Percentiles rank a stretch among this genome's conserved stretches.
These are phyloP conservation scores for Tetrapyrgos nigripes DNA, from an alignment of 1,284 basidiomycete species.

Conservation along the genomic window DNA sequence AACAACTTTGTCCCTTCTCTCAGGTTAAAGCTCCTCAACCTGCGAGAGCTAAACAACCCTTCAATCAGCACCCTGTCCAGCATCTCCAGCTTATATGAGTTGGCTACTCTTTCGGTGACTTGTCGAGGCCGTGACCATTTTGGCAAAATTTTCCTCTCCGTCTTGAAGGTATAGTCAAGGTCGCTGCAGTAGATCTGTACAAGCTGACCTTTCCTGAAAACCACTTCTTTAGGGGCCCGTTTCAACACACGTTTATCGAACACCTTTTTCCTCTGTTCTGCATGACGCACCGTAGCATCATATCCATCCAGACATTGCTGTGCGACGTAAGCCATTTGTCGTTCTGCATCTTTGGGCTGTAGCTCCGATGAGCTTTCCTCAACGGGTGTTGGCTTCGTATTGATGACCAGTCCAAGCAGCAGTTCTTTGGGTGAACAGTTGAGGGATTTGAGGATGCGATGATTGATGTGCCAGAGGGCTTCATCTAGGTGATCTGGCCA, in stretches of 20 bases:
- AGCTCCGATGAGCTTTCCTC: not conserved
- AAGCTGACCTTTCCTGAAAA: constrained; percentile 31
- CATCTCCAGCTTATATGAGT: too few relatives aligned
- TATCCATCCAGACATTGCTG: constrained; percentile 32
- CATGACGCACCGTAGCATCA: constrained; percentile 22
- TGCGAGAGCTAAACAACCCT: constrained; percentile 19
- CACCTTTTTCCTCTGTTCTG: constrained; percentile 19
- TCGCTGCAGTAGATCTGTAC: constrained; percentile 37
- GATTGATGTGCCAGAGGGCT: too few relatives aligned
- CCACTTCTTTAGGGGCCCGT: constrained; percentile 21
- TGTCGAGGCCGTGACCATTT: constrained; percentile 28
- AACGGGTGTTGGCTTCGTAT: constrained; percentile 27
- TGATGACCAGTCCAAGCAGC: constrained; percentile 31
- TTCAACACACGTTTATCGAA: constrained; percentile 30
- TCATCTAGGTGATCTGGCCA: constrained; percentile 39
- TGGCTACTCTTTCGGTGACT: constrained; percentile 13
- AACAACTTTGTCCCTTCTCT: constrained; percentile 17
- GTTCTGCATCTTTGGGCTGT: not conserved
- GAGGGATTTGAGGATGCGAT: constrained; percentile 30
- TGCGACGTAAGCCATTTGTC: constrained; percentile 24
- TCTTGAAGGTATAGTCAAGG: constrained; percentile 33
- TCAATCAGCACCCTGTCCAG: constrained; percentile 15
- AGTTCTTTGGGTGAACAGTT: too few relatives aligned
- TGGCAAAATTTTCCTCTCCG: constrained; percentile 30
- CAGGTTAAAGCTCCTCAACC: constrained; percentile 21